Evolutionary conservation across 1,139 yeast species (phyloP), one percentile per base, ranked within the genome.

Genomic region (Kazachstania sp.): DNA sequence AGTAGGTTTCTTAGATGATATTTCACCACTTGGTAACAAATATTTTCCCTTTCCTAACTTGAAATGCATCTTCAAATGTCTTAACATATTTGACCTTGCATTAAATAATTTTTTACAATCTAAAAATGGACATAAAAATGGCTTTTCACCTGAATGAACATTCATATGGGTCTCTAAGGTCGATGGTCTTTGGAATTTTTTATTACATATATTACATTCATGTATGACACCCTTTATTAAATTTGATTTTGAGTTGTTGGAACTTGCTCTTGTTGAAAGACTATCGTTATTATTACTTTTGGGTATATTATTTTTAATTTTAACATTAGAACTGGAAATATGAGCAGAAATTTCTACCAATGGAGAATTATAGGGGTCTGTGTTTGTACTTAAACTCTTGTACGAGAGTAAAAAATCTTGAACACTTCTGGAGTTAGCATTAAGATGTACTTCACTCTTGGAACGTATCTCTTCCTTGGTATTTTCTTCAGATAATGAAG

Each of bases 141-240:
- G 86, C 64, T 84, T 85, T 60, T 84, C 92, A 4, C 95, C 95
- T 0, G 95, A 86, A 62, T 87, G 96, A 2, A 87, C 81, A 62
- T 84, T 82, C 66, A 78, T 74, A 66, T 87, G 95, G 3, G 92
- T 86, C 57, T 79, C 83, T 49, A 86, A 70, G 2, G 92, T 83
- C 11, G 87, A 80, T 2, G 95, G 95, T 50, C 95, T 72, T 46
- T 84, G 81, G 69, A 87, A 86, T 43, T 78, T 79, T 63, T 86
- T 86, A 46, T 78, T 74, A 65, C 96, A 87, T n/a, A 79, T 72
- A 29, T 73, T 68, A 63, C 95, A 86, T 20, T 40, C 38, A 43
- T 55, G 56, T 12, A 26, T 26, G n/a, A 16, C 36, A 4, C 18
- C 36, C 9, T 32, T 32, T 9, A 19, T 18, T 2, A 18, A 32